These are phyloP conservation scores for Candida sp. DNA, from an alignment of 1,139 yeast species.

Conservation along the genomic window DNA sequence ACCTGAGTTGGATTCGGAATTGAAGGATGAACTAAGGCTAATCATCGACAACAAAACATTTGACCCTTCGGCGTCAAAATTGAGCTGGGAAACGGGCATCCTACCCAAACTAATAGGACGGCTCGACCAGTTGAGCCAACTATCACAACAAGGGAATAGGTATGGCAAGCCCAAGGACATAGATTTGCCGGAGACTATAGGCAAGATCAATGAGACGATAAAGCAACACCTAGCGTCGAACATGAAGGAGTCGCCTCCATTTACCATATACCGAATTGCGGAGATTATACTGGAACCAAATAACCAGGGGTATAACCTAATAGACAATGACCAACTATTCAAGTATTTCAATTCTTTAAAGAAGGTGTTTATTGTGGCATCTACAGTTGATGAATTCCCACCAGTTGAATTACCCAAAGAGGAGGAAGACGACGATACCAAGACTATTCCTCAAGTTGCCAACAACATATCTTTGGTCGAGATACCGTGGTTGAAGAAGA, in stretches of 20 bases:
- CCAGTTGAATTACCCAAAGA: not conserved
- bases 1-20: conserved; percentile 13
- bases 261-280: conserved; percentile 58
- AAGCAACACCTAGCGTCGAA: conserved; percentile 20
- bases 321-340: conserved; percentile 25
- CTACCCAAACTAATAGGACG: conserved; percentile 14
- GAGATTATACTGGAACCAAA: conserved; percentile 53
- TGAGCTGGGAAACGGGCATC: conserved; percentile 13
- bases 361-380: conserved; percentile 31
- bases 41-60: conserved; percentile 11
- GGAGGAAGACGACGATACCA: not conserved
- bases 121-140: conserved; percentile 16
- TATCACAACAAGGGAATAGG: conserved; percentile 13
- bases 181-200: conserved; percentile 4
- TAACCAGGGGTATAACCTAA: conserved; percentile 33
- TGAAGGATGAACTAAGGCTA: conserved; percentile 4
- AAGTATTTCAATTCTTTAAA: conserved; percentile 36
- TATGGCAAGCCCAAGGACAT: conserved; percentile 18
- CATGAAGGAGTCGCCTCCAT: conserved; percentile 54
- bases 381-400: conserved; percentile 31
- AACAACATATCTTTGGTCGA: conserved; percentile 30
- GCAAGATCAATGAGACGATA: conserved; percentile 11
- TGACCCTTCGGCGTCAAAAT: conserved; percentile 3
- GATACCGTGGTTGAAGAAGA: conserved; percentile 52
- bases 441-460: conserved; percentile 12